Evolutionary conservation across 352 stramenopile genomes (phyloP).

Genomic region (Phytophthora citricola): DNA sequence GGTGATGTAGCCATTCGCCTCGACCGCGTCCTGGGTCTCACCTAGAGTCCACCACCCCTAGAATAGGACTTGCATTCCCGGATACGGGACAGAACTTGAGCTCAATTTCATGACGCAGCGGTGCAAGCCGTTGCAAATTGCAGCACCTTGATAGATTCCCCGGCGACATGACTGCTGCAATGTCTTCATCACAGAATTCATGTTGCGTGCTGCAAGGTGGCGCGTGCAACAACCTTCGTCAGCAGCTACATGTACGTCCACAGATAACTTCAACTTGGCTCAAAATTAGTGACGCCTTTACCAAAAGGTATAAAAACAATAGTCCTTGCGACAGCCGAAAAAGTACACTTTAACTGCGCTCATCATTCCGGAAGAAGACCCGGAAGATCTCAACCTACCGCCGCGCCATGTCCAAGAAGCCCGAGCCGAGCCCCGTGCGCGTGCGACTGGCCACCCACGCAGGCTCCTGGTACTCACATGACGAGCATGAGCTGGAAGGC

Average conservation of each 20-base stretch:
- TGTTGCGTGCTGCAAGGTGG: background rate
- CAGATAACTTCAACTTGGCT: background rate
- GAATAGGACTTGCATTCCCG: too few relatives aligned
- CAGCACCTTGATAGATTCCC: background rate
- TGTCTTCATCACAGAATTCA: conserved; percentile 1
- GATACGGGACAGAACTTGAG: too few relatives aligned
- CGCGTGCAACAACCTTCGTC: too few relatives aligned
- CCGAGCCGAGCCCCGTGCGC: conserved; percentile 45
- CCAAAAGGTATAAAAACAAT: background rate
- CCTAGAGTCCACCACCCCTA: too few relatives aligned
- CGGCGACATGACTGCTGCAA: background rate
- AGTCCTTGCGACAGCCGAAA: conserved; percentile 9
- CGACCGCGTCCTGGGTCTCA: too few relatives aligned
- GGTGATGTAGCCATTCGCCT: too few relatives aligned
- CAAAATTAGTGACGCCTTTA: background rate
- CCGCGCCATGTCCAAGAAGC: conserved; percentile 41
- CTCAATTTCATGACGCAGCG: too few relatives aligned
- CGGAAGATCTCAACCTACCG: conserved; percentile 19
- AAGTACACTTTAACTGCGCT: conserved; percentile 8
- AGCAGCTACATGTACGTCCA: background rate
- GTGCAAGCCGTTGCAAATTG: background rate
- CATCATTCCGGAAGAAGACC: conserved; percentile 17
- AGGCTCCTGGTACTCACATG: conserved; percentile 85
- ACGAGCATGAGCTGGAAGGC: conserved; percentile 60
- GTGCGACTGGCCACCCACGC: conserved; percentile 79